Evolutionary conservation across 108 stramenopile species (phyloP).

Genomic region (Nitzschia sp.): DNA sequence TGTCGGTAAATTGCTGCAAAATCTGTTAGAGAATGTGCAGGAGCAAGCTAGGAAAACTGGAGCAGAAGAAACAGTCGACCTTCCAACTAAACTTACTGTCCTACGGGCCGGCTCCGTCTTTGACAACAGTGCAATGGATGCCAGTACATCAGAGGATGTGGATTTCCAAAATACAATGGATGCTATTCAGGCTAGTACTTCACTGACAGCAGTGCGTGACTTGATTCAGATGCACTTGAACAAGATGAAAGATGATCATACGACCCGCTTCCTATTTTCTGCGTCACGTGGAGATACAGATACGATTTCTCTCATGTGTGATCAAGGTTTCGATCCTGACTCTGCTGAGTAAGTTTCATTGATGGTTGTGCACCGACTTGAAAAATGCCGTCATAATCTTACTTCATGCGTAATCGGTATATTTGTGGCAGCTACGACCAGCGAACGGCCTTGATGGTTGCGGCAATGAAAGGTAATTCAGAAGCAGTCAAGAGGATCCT

Average conservation of each 20-base stretch:
- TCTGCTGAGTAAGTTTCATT: constrained; percentile 48
- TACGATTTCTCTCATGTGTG: constrained; percentile 63
- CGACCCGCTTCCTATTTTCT: constrained; percentile 61
- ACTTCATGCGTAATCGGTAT: too few relatives aligned
- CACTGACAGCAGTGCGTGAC: constrained; percentile 44
- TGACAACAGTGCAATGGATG: background rate
- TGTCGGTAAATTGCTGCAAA: constrained; percentile 37
- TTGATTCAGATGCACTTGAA: constrained; percentile 63
- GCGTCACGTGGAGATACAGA: constrained; percentile 63
- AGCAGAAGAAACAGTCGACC: background rate
- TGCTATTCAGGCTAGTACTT: constrained; percentile 9
- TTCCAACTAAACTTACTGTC: constrained; percentile 12
- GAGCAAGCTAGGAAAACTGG: background rate
- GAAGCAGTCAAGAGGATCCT: constrained; percentile 52
- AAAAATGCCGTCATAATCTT: too few relatives aligned
- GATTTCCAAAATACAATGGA: constrained; percentile 12
- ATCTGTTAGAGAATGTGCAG: constrained; percentile 42
- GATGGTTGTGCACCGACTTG: too few relatives aligned
- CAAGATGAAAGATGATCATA: constrained; percentile 61
- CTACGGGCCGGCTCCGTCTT: constrained; percentile 45
- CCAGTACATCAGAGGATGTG: background rate
- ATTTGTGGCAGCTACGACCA: too few relatives aligned
- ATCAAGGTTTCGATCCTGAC: constrained; percentile 69
- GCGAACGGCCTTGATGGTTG: constrained; percentile 71
- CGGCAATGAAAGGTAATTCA: constrained; percentile 65